phyloP scores from a whole-genome alignment of 2,329 filamentous ascomycete genomes.

The Diaporthe nobilis region DNA sequence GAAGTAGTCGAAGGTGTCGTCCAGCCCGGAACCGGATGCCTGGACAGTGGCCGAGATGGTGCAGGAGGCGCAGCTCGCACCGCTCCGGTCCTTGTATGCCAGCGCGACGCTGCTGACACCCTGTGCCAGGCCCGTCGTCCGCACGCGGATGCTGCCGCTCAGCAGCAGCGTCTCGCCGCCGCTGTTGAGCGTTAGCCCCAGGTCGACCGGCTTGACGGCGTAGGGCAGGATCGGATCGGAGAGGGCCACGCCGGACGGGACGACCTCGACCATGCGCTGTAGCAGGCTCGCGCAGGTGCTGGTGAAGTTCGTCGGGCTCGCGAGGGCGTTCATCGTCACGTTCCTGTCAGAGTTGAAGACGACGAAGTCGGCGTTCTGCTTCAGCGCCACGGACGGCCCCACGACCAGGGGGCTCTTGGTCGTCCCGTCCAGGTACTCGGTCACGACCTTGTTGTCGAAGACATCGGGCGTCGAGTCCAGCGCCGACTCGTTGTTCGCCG shows the following conservation, averaged over 20 bases:
- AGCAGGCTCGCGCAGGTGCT: slow-evolving; percentile 65
- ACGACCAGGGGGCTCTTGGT: slow-evolving; percentile 70
- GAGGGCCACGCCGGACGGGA: slow-evolving; percentile 65
- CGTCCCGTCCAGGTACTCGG: slow-evolving; percentile 68
- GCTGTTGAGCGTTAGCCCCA: slow-evolving; percentile 67
- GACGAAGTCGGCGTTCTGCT: slow-evolving; percentile 67
- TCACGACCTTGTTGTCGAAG: slow-evolving; percentile 71
- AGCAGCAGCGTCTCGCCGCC: slow-evolving; percentile 64
- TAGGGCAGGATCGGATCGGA: slow-evolving; percentile 69
- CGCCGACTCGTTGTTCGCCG: slow-evolving; percentile 58
- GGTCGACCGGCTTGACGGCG: slow-evolving; percentile 69
- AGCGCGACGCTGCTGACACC: slow-evolving; percentile 64
- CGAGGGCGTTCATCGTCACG: slow-evolving; percentile 65
- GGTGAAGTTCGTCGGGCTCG: slow-evolving; percentile 60
- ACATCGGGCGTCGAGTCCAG: slow-evolving; percentile 63
- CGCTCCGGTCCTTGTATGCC: slow-evolving; percentile 69
- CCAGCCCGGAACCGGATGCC: slow-evolving; percentile 68
- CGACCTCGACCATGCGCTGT: slow-evolving; percentile 74
- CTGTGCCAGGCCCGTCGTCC: slow-evolving; percentile 62
- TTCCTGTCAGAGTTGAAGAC: slow-evolving; percentile 71
- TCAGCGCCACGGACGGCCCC: slow-evolving; percentile 60
- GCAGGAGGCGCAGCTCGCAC: slow-evolving; percentile 62
- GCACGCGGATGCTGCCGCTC: slow-evolving; percentile 69
- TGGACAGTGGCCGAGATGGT: slow-evolving; percentile 61
- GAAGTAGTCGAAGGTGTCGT: slow-evolving; percentile 72